Evolutionary conservation across 306 rosid genomes (phyloP).

Genomic region (Mimosa bimucronata): DNA sequence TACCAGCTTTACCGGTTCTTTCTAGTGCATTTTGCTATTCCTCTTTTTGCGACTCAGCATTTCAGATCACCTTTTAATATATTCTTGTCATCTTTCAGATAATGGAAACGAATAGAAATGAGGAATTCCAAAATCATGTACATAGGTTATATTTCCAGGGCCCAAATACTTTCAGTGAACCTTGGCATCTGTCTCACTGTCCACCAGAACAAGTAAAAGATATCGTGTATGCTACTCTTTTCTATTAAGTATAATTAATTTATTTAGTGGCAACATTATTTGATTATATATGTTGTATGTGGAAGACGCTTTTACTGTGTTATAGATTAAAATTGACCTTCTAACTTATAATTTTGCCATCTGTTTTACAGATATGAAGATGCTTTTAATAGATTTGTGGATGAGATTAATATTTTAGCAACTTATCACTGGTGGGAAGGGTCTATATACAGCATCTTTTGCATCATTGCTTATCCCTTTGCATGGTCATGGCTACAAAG

Average conservation of each 20-base stretch:
- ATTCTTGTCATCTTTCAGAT: constrained; percentile 62
- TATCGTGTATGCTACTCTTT: constrained; percentile 75
- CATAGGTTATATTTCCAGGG: constrained; percentile 96
- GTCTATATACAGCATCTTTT: constrained; percentile 80
- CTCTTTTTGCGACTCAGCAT: constrained; percentile 11
- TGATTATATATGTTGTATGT: not conserved
- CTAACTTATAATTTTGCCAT: not conserved
- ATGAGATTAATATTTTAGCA: constrained; percentile 84
- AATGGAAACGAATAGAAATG: constrained; percentile 90
- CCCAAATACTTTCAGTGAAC: constrained; percentile 92
- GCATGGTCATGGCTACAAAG: constrained; percentile 98
- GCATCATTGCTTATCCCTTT: constrained; percentile 78
- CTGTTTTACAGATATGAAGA: constrained; percentile 77
- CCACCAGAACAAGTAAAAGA: constrained; percentile 96
- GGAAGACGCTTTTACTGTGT: not conserved
- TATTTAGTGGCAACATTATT: not conserved
- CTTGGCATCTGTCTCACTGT: constrained; percentile 95
- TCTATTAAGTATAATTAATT: not conserved
- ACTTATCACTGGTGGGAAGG: constrained; percentile 99
- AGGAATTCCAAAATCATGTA: constrained; percentile 90
- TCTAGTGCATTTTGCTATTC: constrained; percentile 27
- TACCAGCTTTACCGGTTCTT: constrained; percentile 27
- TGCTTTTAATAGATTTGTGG: constrained; percentile 93
- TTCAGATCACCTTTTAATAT: constrained; percentile 20
- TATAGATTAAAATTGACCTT: constrained; percentile 1